Conservation (phyloP, 495 filamentous ascomycete species). For the Cryomyces antarcticus region DNA sequence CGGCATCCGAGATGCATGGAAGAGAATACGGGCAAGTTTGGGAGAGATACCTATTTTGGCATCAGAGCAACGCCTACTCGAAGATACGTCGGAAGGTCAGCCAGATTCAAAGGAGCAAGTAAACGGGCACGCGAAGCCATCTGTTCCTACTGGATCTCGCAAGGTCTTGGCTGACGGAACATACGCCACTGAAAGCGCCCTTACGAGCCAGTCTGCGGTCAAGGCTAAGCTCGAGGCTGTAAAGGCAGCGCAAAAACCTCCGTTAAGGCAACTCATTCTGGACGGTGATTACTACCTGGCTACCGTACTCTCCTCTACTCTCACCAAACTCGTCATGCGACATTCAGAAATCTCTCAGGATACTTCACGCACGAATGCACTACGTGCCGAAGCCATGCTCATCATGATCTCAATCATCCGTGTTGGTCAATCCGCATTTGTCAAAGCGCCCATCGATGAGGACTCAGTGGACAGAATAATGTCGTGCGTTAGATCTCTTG, state of each 20-base stretch:
- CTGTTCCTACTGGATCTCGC: constrained; percentile 62
- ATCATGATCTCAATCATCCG: constrained; percentile 99
- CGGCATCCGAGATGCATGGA: constrained; percentile 95
- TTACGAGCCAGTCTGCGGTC: constrained; percentile 77
- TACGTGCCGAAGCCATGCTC: constrained; percentile 93
- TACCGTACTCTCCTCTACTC: constrained; percentile 77
- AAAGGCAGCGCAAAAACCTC: constrained; percentile 91
- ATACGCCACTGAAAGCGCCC: constrained; percentile 88
- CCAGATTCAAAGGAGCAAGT: constrained; percentile 46
- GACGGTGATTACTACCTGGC: constrained; percentile 97
- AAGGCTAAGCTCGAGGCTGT: constrained; percentile 89
- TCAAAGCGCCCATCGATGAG: constrained; percentile 92
- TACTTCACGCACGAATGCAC: constrained; percentile 69
- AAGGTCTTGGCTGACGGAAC: constrained; percentile 93
- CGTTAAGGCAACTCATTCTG: constrained; percentile 81
- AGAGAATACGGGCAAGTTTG: constrained; percentile 77
- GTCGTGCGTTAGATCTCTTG: constrained; percentile 81
- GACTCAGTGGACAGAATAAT: constrained; percentile 95
- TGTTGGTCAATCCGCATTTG: constrained; percentile 92
- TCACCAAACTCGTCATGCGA: constrained; percentile 97
- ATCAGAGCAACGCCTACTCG: constrained; percentile 79
- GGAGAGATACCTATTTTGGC: constrained; percentile 96
- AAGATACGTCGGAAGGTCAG: constrained; percentile 49
- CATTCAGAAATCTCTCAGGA: constrained; percentile 89
- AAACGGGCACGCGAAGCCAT: constrained; percentile 60